phyloP scores from a whole-genome alignment of 768 basidiomycete species.

The Suillus discolor region DNA sequence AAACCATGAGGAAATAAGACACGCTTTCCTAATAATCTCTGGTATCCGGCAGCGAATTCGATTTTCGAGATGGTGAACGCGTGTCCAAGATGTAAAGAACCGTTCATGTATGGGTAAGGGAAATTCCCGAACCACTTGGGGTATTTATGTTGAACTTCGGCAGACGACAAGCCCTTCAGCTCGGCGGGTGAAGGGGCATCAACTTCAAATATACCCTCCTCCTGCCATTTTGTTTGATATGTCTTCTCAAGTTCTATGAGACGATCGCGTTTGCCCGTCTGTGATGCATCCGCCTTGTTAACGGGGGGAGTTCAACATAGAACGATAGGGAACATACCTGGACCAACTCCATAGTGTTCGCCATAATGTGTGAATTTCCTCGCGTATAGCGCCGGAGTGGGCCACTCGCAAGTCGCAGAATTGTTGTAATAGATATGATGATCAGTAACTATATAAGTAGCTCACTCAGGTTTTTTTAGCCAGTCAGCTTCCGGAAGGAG shows the following conservation, averaged over 20 bases:
- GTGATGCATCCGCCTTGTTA: constrained; percentile 17
- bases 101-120: constrained; percentile 99
- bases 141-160: constrained; percentile 70
- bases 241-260: constrained; percentile 80
- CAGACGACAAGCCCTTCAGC: constrained; percentile 59
- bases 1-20: constrained; percentile 97
- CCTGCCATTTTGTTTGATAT: constrained; percentile 83
- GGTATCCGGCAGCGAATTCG: constrained; percentile 94
- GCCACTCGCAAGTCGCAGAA: constrained; percentile 28
- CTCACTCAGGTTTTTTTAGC: too few relatives aligned
- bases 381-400: constrained; percentile 34
- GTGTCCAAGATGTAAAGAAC: constrained; percentile 94
- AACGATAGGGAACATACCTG: constrained; percentile 42
- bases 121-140: constrained; percentile 99
- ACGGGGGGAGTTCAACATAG: not conserved
- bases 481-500: too few relatives aligned
- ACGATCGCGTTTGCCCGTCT: constrained; percentile 95
- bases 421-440: constrained; percentile 19
- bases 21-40: constrained; percentile 92
- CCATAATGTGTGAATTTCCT: constrained; percentile 39
- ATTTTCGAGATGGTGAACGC: constrained; percentile 98
- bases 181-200: constrained; percentile 75
- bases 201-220: constrained; percentile 80
- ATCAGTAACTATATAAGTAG: too few relatives aligned
- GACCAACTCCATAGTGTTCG: constrained; percentile 66